Percentiles rank a stretch among this genome's conserved stretches.
These are phyloP conservation scores for Solanum peruvianum DNA, from an alignment of 257 asterid genomes.

Conservation along the genomic window DNA sequence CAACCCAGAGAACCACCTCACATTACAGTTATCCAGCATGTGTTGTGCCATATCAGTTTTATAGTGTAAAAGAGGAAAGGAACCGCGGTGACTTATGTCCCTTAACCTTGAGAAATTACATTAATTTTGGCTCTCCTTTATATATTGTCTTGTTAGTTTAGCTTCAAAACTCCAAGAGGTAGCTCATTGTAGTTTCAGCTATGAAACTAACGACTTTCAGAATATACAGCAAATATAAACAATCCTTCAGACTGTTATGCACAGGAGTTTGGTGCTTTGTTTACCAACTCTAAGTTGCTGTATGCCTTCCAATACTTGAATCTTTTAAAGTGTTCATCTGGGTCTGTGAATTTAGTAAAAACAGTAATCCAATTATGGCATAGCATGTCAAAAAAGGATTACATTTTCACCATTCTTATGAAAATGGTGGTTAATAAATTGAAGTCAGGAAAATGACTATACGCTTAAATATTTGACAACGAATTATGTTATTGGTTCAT, in stretches of 20 bases:
- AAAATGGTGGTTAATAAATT: too few relatives aligned
- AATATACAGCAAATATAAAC: not conserved
- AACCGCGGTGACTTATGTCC: not conserved
- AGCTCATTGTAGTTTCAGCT: not conserved
- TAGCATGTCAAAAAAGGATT: not conserved
- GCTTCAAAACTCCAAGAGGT: not conserved
- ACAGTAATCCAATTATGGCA: not conserved
- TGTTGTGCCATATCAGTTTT: not conserved
- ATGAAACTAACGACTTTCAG: not conserved
- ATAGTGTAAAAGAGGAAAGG: not conserved
- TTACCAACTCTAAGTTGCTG: not conserved
- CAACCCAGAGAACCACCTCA: not conserved
- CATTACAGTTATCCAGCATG: not conserved
- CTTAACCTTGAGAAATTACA: not conserved
- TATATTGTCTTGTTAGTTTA: not conserved
- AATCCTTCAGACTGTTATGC: conserved; percentile 3
- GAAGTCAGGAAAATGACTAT: not conserved
- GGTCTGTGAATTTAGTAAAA: not conserved
- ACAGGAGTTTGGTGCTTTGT: not conserved
- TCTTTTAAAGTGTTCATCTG: not conserved
- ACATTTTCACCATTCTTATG: not conserved
- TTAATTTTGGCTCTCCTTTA: not conserved
- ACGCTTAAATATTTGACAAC: not conserved
- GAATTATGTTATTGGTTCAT: not conserved
- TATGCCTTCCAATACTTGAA: not conserved